phyloP scores from a whole-genome alignment of 2,329 filamentous ascomycete genomes.

The Zymoseptoria crescenta region DNA sequence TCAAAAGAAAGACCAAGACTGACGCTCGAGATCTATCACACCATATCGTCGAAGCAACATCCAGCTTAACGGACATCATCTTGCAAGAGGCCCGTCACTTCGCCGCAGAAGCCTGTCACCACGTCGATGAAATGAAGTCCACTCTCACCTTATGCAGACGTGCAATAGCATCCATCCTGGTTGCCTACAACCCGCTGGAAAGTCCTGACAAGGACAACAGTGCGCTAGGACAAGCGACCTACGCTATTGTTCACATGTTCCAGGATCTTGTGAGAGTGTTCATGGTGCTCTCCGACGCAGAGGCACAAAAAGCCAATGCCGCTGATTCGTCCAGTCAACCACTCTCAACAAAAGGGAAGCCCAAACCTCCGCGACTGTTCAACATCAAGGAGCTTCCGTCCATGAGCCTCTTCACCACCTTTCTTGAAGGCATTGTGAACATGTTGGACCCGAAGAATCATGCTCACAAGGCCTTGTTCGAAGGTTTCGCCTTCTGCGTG shows the following conservation, averaged over 20 bases:
- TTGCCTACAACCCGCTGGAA: slow-evolving; percentile 17
- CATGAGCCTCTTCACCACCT: slow-evolving; percentile 24
- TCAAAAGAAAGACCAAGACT: slow-evolving; percentile 12
- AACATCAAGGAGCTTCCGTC: slow-evolving; percentile 17
- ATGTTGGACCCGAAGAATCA: slow-evolving; percentile 30
- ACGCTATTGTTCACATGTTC: slow-evolving; percentile 32
- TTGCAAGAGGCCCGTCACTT: slow-evolving; percentile 9
- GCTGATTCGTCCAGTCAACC: neutral
- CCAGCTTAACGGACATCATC: slow-evolving; percentile 18
- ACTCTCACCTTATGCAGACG: slow-evolving; percentile 18
- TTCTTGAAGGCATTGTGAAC: slow-evolving; percentile 32
- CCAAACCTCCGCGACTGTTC: slow-evolving; percentile 8
- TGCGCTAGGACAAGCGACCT: slow-evolving; percentile 19
- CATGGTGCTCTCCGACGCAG: slow-evolving; percentile 10
- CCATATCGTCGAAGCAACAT: slow-evolving; percentile 21
- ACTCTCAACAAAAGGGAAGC: slow-evolving; percentile 10
- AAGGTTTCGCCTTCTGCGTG: slow-evolving; percentile 36
- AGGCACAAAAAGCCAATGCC: slow-evolving; percentile 20
- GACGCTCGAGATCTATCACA: slow-evolving; percentile 20
- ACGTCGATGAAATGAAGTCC: slow-evolving; percentile 8
- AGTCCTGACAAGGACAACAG: slow-evolving; percentile 5
- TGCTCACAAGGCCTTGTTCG: slow-evolving; percentile 35
- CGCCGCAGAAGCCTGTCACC: neutral
- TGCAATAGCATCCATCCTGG: slow-evolving; percentile 17
- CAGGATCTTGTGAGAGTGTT: slow-evolving; percentile 27